These are phyloP conservation scores for Trypanosoma vivax DNA, from an alignment of 208 protist species.

Conservation along the genomic window DNA sequence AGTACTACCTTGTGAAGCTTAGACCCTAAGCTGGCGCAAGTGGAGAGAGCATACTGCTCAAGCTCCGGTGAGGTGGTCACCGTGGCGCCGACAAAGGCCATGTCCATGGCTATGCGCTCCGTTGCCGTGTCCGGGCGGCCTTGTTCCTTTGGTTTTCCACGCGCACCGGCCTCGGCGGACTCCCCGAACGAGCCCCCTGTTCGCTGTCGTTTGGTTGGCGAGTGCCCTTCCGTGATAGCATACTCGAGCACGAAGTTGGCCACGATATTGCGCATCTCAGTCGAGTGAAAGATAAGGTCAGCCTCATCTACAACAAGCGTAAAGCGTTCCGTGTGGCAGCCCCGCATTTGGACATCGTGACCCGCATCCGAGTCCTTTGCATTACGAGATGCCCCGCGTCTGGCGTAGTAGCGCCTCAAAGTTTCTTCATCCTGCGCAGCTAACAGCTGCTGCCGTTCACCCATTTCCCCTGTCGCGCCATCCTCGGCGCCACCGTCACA, in stretches of 20 bases:
- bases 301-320: constrained; percentile 83
- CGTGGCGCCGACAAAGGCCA: constrained; percentile 82
- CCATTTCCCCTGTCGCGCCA: background rate
- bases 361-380: background rate
- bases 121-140: background rate
- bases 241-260: constrained; percentile 27
- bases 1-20: constrained; percentile 36
- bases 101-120: constrained; percentile 33
- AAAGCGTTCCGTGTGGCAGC: constrained; percentile 35
- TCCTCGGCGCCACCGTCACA: constrained; percentile 1
- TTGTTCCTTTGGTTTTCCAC: too few species aligned
- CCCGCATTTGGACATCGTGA: constrained; percentile 7
- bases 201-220: constrained; percentile 7
- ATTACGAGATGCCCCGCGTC: background rate
- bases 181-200: background rate
- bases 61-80: constrained; percentile 56
- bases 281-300: constrained; percentile 71
- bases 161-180: background rate
- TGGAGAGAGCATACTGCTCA: constrained; percentile 25
- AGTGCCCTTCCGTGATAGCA: background rate
- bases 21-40: constrained; percentile 19
- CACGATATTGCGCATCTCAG: constrained; percentile 50
- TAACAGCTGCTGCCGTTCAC: constrained; percentile 24
- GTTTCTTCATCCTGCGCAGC: constrained; percentile 55
- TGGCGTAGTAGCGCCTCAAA: constrained; percentile 26